A percentile compares a stretch with the other conserved stretches of the same genome.
Conservation (phyloP, 345 rosid species). For the Murraya paniculata region DNA sequence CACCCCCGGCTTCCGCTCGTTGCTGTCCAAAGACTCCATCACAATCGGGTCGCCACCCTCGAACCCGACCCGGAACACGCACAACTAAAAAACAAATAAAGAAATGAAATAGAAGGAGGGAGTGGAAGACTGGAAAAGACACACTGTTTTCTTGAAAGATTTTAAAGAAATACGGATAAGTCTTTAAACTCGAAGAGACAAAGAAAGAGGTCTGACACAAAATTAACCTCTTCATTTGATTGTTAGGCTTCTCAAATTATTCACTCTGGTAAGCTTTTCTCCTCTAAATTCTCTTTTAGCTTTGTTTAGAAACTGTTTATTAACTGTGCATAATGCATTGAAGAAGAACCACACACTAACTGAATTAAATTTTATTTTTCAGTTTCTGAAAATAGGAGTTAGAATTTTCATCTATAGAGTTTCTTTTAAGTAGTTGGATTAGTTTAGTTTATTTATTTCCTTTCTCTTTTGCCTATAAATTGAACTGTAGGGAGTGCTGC, state of each 20-base stretch:
- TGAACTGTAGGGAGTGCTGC: background rate
- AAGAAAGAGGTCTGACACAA: constrained; percentile 10
- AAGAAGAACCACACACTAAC: background rate
- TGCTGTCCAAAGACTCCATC: background rate
- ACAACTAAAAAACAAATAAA: too few relatives aligned
- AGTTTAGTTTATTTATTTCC: constrained; percentile 1
- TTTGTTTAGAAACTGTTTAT: constrained; percentile 14
- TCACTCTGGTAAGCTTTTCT: constrained; percentile 25
- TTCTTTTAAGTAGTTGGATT: constrained; percentile 12
- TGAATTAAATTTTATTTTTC: background rate
- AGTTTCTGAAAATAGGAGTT: background rate
- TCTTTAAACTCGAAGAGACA: constrained; percentile 28
- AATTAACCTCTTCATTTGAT: background rate
- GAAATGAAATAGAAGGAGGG: background rate
- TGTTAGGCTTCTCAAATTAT: constrained; percentile 21
- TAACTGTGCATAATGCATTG: background rate
- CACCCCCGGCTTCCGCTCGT: background rate
- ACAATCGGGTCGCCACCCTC: background rate
- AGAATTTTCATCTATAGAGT: background rate
- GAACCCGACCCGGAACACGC: background rate
- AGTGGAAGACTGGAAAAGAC: background rate
- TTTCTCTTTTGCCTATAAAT: constrained; percentile 5
- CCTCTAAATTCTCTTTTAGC: background rate
- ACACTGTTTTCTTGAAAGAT: background rate
- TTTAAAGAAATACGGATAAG: constrained; percentile 18